These are phyloP conservation scores for Colletotrichum spinosum DNA, from an alignment of 2,329 filamentous ascomycete species.

Conservation along the genomic window DNA sequence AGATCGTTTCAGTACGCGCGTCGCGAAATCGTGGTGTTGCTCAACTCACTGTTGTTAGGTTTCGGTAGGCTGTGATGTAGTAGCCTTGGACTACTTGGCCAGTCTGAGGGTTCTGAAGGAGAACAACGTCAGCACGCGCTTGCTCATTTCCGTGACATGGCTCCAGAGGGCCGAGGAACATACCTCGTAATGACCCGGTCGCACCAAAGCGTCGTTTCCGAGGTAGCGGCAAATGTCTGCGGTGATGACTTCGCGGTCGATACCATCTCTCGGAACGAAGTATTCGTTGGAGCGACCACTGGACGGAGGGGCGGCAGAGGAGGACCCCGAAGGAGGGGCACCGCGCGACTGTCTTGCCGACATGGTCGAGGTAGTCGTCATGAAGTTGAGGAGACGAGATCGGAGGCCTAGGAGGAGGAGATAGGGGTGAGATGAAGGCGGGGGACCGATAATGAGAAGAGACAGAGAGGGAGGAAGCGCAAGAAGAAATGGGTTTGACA, in stretches of 20 bases:
- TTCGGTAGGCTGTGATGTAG: conserved; percentile 83
- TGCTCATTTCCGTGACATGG: too few relatives aligned
- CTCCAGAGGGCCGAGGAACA: conserved; percentile 41
- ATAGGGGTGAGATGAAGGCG: conserved; percentile 31
- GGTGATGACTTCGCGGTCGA: conserved; percentile 86
- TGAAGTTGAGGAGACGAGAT: conserved; percentile 26
- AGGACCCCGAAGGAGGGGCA: conserved; percentile 43
- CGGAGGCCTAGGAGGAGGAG: conserved; percentile 32
- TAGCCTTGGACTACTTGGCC: conserved; percentile 76
- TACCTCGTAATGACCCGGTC: conserved; percentile 81
- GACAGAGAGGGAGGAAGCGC: conserved; percentile 41
- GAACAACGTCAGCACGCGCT: conserved; percentile 14
- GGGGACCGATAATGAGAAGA: conserved; percentile 32
- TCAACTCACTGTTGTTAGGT: conserved; percentile 77
- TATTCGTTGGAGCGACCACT: conserved; percentile 77
- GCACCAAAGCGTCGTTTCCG: conserved; percentile 84
- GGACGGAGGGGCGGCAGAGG: conserved; percentile 50
- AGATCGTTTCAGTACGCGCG: conserved; percentile 10
- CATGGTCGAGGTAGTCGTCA: conserved; percentile 47
- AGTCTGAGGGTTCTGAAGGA: conserved; percentile 62
- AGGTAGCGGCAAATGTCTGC: conserved; percentile 87
- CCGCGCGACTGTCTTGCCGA: conserved; percentile 54
- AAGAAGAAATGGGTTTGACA: conserved; percentile 43
- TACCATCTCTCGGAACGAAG: conserved; percentile 83
- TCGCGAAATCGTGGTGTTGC: background rate